These are phyloP conservation scores for Macrophomina pseudophaseolina DNA, from an alignment of 2,329 filamentous ascomycete genomes.

Conservation along the genomic window DNA sequence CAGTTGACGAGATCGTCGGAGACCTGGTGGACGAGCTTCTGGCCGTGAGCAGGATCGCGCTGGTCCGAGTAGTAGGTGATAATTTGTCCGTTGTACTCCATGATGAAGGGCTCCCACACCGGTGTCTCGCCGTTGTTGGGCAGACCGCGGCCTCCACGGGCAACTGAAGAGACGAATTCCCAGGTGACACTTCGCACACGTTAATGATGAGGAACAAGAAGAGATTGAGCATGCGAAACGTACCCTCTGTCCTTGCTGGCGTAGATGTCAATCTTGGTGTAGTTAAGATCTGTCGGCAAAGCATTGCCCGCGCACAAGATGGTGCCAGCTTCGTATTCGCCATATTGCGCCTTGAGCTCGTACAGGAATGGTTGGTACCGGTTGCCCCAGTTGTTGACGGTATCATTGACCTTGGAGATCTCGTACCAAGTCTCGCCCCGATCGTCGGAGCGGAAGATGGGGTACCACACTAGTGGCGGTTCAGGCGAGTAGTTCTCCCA, in stretches of 20 bases:
- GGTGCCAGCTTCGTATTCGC: constrained; percentile 65
- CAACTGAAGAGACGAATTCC: constrained; percentile 71
- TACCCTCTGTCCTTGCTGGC: constrained; percentile 64
- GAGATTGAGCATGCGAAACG: constrained; percentile 2
- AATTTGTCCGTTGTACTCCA: constrained; percentile 62
- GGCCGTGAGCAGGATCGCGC: constrained; percentile 65
- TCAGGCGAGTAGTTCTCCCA: constrained; percentile 61
- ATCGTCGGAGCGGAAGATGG: constrained; percentile 55
- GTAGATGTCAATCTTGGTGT: constrained; percentile 73
- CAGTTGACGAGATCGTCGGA: constrained; percentile 65
- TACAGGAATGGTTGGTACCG: constrained; percentile 74
- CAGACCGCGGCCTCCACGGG: constrained; percentile 64
- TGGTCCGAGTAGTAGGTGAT: constrained; percentile 76
- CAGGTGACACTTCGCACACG: constrained; percentile 52
- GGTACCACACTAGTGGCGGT: constrained; percentile 48
- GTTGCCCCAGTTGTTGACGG: constrained; percentile 67
- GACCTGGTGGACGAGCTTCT: constrained; percentile 71
- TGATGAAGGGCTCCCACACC: constrained; percentile 75
- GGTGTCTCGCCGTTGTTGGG: constrained; percentile 70
- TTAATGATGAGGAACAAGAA: not conserved
- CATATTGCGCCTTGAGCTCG: constrained; percentile 63
- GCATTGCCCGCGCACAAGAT: constrained; percentile 67
- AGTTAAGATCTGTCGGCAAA: constrained; percentile 63
- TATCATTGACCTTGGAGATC: constrained; percentile 66
- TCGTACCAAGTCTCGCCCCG: constrained; percentile 63